Evolutionary conservation across 2,329 filamentous ascomycete genomes (phyloP), one percentile per base, ranked within the genome.

Genomic region (Macrophomina tecta): DNA sequence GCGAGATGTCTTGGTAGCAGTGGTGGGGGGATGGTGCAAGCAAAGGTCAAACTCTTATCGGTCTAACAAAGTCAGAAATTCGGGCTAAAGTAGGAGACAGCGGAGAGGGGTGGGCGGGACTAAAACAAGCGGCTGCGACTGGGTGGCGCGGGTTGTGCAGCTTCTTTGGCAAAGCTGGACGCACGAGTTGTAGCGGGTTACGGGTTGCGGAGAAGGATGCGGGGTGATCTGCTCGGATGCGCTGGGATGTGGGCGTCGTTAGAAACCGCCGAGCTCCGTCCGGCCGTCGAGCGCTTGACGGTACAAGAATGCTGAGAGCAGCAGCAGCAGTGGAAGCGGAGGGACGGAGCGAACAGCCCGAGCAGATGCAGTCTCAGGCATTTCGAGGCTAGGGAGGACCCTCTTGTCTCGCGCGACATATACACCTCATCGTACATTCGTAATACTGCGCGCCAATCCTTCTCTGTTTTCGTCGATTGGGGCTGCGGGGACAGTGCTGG

Each of bases 151-250:
- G 32, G 42, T 53, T 32, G 23, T 23, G 49, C 49, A 36, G 49
- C 28, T 30, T 16, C 5, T n/a, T 30, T 12, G 48, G 12, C 23
- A n/a, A 28, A 46, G 42, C 58, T 38, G 58, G 45, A 48, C 28
- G 32, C 30, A 34, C 58, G 42, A 49, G 5, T 34, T 38, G 40
- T 60, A 46, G 45, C 42, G 58, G 42, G 49, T 53, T 53, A 36
- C 49, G 49, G 28, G 45, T 38, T 62, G 58, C 58, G 58, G 58
- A 49, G 58, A 62, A 49, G 49, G 36, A 40, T 62, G 58, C 45
- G 58, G 58, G 58, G 58, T 49, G 58, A 49, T 49, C 40, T 36
- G n/a, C 46, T 34, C 40, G 38, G 56, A 36, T 48, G 38, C 34
- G 56, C 28, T 48, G 40, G 23, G 40, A 55, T 38, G 12, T 12